These are phyloP conservation scores for Gastrolobium bilobum DNA, from an alignment of 306 rosid genomes.

Conservation along the genomic window DNA sequence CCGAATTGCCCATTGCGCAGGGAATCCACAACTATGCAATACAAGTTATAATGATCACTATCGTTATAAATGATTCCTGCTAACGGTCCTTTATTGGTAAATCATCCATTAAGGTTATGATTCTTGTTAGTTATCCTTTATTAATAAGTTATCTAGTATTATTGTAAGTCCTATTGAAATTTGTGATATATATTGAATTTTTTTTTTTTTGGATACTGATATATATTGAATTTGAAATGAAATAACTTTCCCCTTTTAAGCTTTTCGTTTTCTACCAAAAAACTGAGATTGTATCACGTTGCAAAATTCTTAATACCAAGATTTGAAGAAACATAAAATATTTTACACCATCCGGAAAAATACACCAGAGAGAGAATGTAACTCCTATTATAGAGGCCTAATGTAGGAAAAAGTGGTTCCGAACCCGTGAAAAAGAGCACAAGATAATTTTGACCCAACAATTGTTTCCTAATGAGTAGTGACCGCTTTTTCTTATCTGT, in stretches of 20 bases:
- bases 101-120: neutral
- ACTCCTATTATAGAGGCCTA: too few species aligned
- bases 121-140: neutral
- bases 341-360: too few species aligned
- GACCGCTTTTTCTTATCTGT: neutral
- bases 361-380: too few species aligned
- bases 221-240: neutral
- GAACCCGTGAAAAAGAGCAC: slow-evolving; percentile 7
- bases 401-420: too few species aligned
- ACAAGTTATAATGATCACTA: neutral
- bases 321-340: too few species aligned
- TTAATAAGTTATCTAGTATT: neutral
- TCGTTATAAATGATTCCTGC: neutral
- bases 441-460: slow-evolving; percentile 8
- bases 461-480: neutral
- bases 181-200: neutral
- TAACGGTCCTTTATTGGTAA: neutral
- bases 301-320: neutral
- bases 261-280: neutral
- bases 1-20: slow-evolving; percentile 31
- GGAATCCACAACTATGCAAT: slow-evolving; percentile 33
- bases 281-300: neutral
- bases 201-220: too few species aligned
- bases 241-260: neutral
- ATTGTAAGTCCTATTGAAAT: neutral